Percentiles rank a stretch among this genome's conserved stretches.
These are phyloP conservation scores for Malassezia brasiliensis DNA, from an alignment of 1,284 basidiomycete species.

Conservation along the genomic window DNA sequence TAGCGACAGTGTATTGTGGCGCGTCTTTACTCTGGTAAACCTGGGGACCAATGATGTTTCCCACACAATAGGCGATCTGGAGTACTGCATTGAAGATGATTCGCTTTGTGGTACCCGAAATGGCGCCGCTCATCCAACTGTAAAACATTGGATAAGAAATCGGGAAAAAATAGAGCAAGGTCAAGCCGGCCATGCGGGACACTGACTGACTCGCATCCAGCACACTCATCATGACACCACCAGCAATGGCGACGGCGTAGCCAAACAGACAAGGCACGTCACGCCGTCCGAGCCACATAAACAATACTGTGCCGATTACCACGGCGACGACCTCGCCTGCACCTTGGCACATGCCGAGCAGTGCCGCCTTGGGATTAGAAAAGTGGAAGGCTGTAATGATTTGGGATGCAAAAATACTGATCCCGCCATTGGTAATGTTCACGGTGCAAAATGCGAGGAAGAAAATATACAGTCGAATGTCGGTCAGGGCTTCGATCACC, in stretches of 20 bases:
- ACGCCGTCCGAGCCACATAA: conserved; percentile 20
- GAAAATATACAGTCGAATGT: conserved; percentile 49
- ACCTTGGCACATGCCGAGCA: conserved; percentile 42
- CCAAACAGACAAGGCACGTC: conserved; percentile 32
- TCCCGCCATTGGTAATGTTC: conserved; percentile 33
- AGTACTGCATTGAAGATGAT: conserved; percentile 34
- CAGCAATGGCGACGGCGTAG: conserved; percentile 31
- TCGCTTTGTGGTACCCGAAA: conserved; percentile 39
- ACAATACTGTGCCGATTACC: conserved; percentile 27
- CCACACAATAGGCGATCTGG: conserved; percentile 35
- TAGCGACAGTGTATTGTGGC: conserved; percentile 32
- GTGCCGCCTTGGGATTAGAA: conserved; percentile 27
- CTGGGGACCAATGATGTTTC: conserved; percentile 41
- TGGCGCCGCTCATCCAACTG: conserved; percentile 21
- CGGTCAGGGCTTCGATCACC: conserved; percentile 53
- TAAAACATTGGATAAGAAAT: conserved; percentile 30
- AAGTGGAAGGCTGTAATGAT: conserved; percentile 44
- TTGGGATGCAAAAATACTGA: conserved; percentile 34
- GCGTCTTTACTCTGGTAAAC: conserved; percentile 26
- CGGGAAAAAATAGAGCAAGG: conserved; percentile 25
- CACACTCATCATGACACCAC: conserved; percentile 17
- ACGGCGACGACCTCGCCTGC: conserved; percentile 31
- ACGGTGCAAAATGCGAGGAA: conserved; percentile 24
- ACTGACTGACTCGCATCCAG: neutral
- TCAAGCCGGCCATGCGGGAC: conserved; percentile 15